phyloP scores from a whole-genome alignment of 106 monocot genomes.

The Phalaenopsis aphrodite region DNA sequence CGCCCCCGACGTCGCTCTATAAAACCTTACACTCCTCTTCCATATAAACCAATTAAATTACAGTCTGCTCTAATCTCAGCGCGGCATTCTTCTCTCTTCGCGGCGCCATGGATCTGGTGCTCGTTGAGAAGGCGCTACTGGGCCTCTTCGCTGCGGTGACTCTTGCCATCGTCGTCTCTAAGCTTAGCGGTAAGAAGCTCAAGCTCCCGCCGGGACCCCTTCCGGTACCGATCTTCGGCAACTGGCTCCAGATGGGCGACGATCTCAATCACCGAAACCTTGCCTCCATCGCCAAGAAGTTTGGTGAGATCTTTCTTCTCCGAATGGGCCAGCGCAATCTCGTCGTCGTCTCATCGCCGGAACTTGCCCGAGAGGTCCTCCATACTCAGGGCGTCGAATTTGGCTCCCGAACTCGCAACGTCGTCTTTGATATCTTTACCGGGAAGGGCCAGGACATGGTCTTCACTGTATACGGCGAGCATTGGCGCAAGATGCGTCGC shows the following conservation, averaged over 20 bases:
- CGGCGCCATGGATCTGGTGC: slow-evolving; percentile 51
- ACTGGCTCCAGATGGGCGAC: slow-evolving; percentile 80
- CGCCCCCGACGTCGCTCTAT: background rate
- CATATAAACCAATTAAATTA: background rate
- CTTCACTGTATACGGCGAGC: slow-evolving; percentile 84
- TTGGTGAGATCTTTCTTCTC: slow-evolving; percentile 62
- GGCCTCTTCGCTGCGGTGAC: slow-evolving; percentile 57
- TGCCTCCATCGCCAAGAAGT: slow-evolving; percentile 36
- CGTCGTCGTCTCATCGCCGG: slow-evolving; percentile 60
- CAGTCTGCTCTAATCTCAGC: background rate
- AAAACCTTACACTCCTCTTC: background rate
- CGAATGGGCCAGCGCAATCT: slow-evolving; percentile 73
- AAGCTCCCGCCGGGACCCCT: slow-evolving; percentile 62
- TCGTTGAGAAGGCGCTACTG: slow-evolving; percentile 67
- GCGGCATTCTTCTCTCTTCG: background rate
- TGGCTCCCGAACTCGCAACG: slow-evolving; percentile 79
- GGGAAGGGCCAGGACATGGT: slow-evolving; percentile 88
- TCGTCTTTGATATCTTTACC: slow-evolving; percentile 83
- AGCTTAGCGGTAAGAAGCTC: slow-evolving; percentile 55
- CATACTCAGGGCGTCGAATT: slow-evolving; percentile 80
- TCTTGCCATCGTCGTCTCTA: slow-evolving; percentile 50
- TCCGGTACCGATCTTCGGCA: slow-evolving; percentile 61
- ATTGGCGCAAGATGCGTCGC: slow-evolving; percentile 87
- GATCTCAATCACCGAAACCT: slow-evolving; percentile 74
- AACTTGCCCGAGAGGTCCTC: slow-evolving; percentile 65